Conservation (phyloP, 2,329 filamentous ascomycete genomes). For the Arthroderma sp. region DNA sequence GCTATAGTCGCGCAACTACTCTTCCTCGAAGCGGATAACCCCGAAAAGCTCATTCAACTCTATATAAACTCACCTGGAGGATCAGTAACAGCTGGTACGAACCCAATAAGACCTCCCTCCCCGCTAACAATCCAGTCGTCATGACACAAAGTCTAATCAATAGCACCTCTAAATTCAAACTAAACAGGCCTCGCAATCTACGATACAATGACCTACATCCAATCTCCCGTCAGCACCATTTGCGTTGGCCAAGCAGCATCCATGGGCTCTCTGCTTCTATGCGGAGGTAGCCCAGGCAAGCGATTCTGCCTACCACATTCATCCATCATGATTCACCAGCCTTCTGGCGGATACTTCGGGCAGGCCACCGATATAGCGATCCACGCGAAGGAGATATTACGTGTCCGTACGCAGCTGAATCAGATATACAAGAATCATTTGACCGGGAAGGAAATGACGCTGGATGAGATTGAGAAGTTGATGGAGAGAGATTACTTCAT, state of each 20-base stretch:
- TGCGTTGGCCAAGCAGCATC: conserved; percentile 89
- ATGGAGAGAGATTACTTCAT: conserved; percentile 98
- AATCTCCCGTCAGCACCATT: conserved; percentile 82
- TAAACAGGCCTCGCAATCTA: conserved; percentile 61
- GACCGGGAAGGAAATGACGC: conserved; percentile 55
- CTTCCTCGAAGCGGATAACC: conserved; percentile 94
- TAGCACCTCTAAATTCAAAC: not conserved
- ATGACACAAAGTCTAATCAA: not conserved
- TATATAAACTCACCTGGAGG: conserved; percentile 97
- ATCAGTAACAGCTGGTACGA: conserved; percentile 63
- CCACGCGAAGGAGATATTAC: conserved; percentile 90
- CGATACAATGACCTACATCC: conserved; percentile 97
- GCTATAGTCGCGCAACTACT: conserved; percentile 90
- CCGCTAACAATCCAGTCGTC: not conserved
- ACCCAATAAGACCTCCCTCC: not conserved
- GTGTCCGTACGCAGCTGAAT: conserved; percentile 74
- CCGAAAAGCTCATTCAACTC: conserved; percentile 86
- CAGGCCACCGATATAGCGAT: conserved; percentile 78
- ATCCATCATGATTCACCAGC: conserved; percentile 95
- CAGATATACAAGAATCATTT: conserved; percentile 79
- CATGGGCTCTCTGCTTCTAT: conserved; percentile 83
- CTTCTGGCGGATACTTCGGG: conserved; percentile 59
- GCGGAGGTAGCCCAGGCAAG: conserved; percentile 72
- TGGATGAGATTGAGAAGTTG: conserved; percentile 78
- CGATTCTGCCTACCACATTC: conserved; percentile 84